Percentiles rank a stretch among this genome's conserved stretches.
phyloP scores from a whole-genome alignment of 495 filamentous ascomycete genomes.

The Tuber melanosporum region DNA sequence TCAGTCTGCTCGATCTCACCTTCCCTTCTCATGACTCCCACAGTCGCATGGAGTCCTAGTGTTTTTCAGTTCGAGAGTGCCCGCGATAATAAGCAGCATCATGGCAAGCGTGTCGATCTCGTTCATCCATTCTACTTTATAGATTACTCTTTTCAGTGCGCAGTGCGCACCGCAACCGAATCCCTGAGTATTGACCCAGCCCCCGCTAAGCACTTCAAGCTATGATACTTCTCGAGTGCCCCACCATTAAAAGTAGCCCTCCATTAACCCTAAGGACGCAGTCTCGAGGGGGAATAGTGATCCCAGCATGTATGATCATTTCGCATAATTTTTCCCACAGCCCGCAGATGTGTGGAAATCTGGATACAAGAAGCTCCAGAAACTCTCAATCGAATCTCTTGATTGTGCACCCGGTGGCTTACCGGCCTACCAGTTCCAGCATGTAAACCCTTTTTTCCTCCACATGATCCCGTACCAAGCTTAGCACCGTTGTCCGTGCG shows the following conservation, averaged over 20 bases:
- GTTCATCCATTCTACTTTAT: not conserved
- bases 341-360: not conserved
- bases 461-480: not conserved
- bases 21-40: not conserved
- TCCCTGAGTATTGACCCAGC: not conserved
- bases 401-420: not conserved
- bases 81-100: not conserved
- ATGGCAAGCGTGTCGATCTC: not conserved
- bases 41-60: not conserved
- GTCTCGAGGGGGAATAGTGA: not conserved
- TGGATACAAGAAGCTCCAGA: not conserved
- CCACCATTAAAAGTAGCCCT: not conserved
- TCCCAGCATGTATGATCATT: not conserved
- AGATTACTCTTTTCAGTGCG: slow-evolving; percentile 1
- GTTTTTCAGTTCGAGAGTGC: not conserved
- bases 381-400: not conserved
- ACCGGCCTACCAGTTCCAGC: not conserved
- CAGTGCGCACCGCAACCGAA: not conserved
- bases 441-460: not conserved
- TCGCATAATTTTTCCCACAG: not conserved
- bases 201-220: not conserved
- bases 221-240: not conserved
- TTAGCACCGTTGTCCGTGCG: not conserved
- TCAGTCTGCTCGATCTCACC: not conserved
- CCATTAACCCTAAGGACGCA: not conserved